Evolutionary conservation across 352 stramenopile species (phyloP), one percentile per base, ranked within the genome.

Genomic region (Phytophthora pini): DNA sequence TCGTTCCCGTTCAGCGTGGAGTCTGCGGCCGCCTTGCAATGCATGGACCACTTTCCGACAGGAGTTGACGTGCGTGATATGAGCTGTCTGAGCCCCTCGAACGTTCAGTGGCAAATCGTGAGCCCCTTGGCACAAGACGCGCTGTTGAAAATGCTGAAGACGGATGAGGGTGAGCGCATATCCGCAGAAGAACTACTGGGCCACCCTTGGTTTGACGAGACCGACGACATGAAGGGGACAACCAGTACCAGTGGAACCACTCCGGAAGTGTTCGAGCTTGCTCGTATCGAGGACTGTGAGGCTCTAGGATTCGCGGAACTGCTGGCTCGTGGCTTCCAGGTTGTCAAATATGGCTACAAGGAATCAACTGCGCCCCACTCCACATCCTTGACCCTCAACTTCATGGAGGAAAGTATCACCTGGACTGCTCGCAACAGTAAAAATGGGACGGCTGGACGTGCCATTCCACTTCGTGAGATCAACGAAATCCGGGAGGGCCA

Each of bases 1-100:
- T 67, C 80, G 3, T 94, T 94, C 34, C 86, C 86, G 7, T 93
- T 94, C 62, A 92, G 74, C 24, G 81, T 91, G 44, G 80, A 91
- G 48, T 92, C 84, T 13, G 82, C 86, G 5, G 77, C 82, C 2
- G 74, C 77, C 17, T 74, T 94, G 17, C 80, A 92, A 49, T 67
- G 70, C 24, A 82, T 90, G 70, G 70, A 92, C 22, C 79, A 74
- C 15, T 91, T 93, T 44, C 72, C 82, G 1, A 68, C 74, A 27
- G 77, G 70, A n/a, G 65, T 87, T 0, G 86, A 94, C 57, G 75
- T 92, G 22, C 84, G 84, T 10, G 84, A 94, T 70, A 93, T 94
- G 86, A 91, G 84, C 55, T 94, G 86, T 40, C 61, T 94, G 17
- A 76, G 72, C 48, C 68, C 39, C 3, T 76, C 76, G 17, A 93